Evolutionary conservation across 176 grass and related monocot species (phyloP).

Genomic region (Musa acuminata): DNA sequence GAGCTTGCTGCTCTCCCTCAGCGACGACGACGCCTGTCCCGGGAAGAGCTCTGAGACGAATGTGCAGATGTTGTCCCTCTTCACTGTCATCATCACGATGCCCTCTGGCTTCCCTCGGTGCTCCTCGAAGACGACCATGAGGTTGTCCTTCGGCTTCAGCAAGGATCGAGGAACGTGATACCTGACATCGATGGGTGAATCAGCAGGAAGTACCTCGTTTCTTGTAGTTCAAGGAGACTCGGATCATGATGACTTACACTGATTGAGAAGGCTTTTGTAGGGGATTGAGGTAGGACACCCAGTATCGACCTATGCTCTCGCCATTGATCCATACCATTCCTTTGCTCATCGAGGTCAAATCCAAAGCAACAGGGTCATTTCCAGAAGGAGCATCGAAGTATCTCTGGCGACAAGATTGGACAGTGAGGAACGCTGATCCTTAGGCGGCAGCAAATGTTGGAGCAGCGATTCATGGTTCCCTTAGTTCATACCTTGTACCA

Average conservation of each 20-base stretch:
- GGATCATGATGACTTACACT: conserved; percentile 20
- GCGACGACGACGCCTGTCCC: conserved; percentile 43
- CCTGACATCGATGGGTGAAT: conserved; percentile 3
- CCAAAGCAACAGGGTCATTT: conserved; percentile 45
- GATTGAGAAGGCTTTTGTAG: conserved; percentile 68
- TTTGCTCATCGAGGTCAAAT: conserved; percentile 66
- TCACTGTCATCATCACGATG: conserved; percentile 69
- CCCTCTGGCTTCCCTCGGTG: conserved; percentile 43
- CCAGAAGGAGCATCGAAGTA: conserved; percentile 56
- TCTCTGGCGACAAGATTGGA: neutral
- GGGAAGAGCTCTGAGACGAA: conserved; percentile 61
- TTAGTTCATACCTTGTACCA: conserved; percentile 54
- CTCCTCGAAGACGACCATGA: conserved; percentile 71
- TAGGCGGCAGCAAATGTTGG: too few relatives aligned
- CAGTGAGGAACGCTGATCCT: too few relatives aligned
- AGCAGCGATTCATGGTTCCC: too few relatives aligned
- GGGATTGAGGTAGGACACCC: conserved; percentile 55
- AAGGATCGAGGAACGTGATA: conserved; percentile 54
- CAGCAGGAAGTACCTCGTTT: too few relatives aligned
- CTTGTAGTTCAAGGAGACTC: too few relatives aligned
- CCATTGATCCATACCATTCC: conserved; percentile 61
- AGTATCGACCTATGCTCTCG: conserved; percentile 58
- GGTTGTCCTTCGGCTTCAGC: conserved; percentile 45
- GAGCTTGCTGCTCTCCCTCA: conserved; percentile 38
- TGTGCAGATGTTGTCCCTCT: conserved; percentile 86